Base-by-base conservation (phyloP, 345 rosid species). In the Microcos paniculata region DNA sequence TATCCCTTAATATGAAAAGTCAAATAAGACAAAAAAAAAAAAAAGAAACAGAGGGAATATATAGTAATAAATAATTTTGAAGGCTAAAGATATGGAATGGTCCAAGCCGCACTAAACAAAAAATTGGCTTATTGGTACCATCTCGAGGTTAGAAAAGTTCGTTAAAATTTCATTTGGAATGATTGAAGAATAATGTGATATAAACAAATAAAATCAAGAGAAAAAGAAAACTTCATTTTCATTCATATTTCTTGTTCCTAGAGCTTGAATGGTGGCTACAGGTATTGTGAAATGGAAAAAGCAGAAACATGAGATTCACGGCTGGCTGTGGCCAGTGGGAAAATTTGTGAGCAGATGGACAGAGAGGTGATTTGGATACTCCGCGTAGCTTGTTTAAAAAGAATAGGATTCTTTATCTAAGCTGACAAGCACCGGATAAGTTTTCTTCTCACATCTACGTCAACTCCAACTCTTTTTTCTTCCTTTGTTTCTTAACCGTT, bases 371-470 rank as follows among this genome's bases (percentile, higher is more conserved):
- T 56, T 21, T 35, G 75, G 75, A 30, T 15, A 18, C 11, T 7
- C 18, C 28, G 57, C 55, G 58, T 58, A 40, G 19, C 46, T 24
- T 66, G 13, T 30, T 51, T 35, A 7, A 35, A 11, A 49, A 26
- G 72, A 68, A 51, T 42, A 38, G 24, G 79, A 56, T 76, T 80
- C 73, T 31, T 10, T 30, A 14, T 49, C 40, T 35, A 35, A 52
- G 66, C 35, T 61, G 64, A 62, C 72, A 24, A 43, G 35, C 48
- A 71, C 3, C 19, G 74, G 77, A 77, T 62, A 40, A 79, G 76
- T 33, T 69, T 66, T 78, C 55, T 71, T 78, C 61, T 71, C 42
- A 43, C 31, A 52, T 73, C 74, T 77, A 67, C 87, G 83, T 80
- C 87, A 75, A 73, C 57, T 33, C 66, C 38, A 45, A n/a, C 49